Percentiles rank a stretch among this genome's conserved stretches.
Conservation (phyloP, 176 grass and related monocot genomes). For the Bolboschoenus planiculmis region DNA sequence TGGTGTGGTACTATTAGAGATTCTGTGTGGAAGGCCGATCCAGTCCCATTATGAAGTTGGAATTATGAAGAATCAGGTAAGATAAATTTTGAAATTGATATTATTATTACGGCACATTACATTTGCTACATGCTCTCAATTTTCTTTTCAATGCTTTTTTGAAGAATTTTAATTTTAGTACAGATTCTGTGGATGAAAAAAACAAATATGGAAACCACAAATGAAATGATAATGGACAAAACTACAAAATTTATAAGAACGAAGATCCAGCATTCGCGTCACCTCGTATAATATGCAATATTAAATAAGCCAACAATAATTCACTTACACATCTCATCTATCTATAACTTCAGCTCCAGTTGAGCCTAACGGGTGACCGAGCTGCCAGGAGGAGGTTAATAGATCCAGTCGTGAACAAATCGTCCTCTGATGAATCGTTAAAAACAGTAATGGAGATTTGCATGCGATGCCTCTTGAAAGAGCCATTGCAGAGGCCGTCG, state of each 20-base stretch:
- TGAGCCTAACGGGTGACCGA: conserved; percentile 50
- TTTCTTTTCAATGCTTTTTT: neutral
- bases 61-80: conserved; percentile 80
- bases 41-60: conserved; percentile 64
- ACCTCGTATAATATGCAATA: neutral
- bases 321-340: conserved; percentile 14
- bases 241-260: neutral
- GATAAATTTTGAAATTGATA: neutral
- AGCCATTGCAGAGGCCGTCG: conserved; percentile 62
- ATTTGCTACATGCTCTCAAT: neutral
- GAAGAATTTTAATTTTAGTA: neutral
- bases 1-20: conserved; percentile 74
- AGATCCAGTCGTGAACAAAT: conserved; percentile 52
- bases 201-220: neutral
- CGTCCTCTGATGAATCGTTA: conserved; percentile 64
- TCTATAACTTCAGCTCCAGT: conserved; percentile 41
- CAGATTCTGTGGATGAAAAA: neutral
- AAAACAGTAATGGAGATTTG: conserved; percentile 85
- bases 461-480: conserved; percentile 74
- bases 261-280: neutral
- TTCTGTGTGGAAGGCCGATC: conserved; percentile 79
- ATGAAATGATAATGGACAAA: neutral
- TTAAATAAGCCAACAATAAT: neutral
- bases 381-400: conserved; percentile 51
- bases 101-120: neutral